A percentile compares a stretch with the other conserved stretches of the same genome.
These are phyloP conservation scores for Serendipita indica DNA, from an alignment of 768 basidiomycete species.

Conservation along the genomic window DNA sequence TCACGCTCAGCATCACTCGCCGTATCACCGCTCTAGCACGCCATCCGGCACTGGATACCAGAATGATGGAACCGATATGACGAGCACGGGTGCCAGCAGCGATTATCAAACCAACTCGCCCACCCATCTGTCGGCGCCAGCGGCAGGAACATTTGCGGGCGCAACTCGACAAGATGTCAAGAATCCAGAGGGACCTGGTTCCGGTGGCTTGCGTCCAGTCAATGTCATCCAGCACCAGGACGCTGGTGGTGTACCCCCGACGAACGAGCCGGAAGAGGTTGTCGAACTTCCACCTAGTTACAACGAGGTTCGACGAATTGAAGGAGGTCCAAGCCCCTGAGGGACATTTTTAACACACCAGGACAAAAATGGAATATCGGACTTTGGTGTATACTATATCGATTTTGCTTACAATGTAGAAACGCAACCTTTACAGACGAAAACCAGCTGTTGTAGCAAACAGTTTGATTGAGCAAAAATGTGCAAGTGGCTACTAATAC, in stretches of 20 bases:
- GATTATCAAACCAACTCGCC: background rate
- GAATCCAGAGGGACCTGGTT: background rate
- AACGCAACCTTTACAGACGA: too few relatives aligned
- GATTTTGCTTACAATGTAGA: too few relatives aligned
- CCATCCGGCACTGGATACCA: background rate
- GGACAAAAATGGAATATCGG: too few relatives aligned
- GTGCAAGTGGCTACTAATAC: too few relatives aligned
- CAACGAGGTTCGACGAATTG: conserved; percentile 35
- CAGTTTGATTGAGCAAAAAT: too few relatives aligned
- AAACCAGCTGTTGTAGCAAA: too few relatives aligned
- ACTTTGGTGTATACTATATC: too few relatives aligned
- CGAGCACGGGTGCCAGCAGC: background rate
- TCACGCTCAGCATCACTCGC: background rate
- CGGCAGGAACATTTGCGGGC: too few relatives aligned
- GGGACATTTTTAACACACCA: too few relatives aligned
- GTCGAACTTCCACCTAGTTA: conserved; percentile 77
- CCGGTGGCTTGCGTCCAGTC: conserved; percentile 43
- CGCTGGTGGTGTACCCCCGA: conserved; percentile 41
- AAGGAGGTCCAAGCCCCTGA: background rate
- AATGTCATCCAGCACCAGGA: conserved; percentile 80
- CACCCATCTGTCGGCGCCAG: too few relatives aligned
- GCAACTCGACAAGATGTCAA: too few relatives aligned
- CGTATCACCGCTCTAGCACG: too few relatives aligned
- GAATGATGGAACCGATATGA: background rate
- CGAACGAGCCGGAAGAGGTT: conserved; percentile 42